Evolutionary conservation across 495 filamentous ascomycete species (phyloP).

Genomic region (Cudoniella acicularis): DNA sequence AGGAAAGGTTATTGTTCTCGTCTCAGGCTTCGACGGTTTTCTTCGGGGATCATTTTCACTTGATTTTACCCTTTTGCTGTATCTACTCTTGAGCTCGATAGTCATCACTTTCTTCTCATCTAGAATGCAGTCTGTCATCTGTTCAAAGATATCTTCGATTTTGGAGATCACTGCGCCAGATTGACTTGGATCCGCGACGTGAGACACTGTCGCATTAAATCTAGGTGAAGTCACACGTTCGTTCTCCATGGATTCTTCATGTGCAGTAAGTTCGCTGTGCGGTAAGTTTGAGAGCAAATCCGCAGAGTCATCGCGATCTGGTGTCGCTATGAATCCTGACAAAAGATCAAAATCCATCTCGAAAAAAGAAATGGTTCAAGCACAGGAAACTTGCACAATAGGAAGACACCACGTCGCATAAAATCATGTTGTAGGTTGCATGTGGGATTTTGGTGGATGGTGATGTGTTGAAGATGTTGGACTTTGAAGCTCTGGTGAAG

Average conservation of each 20-base stretch:
- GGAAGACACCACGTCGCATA: too few species aligned
- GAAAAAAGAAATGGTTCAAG: too few species aligned
- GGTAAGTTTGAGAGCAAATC: slow-evolving; percentile 20
- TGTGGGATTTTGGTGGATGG: too few species aligned
- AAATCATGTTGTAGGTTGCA: too few species aligned
- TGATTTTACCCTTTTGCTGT: slow-evolving; percentile 1
- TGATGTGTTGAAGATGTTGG: too few species aligned
- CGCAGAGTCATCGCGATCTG: not conserved
- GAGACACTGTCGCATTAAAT: not conserved
- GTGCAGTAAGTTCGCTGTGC: not conserved
- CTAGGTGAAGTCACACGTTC: too few species aligned
- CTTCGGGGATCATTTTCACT: not conserved
- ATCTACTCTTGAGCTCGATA: slow-evolving; percentile 39
- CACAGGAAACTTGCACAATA: too few species aligned
- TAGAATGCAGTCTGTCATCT: slow-evolving; percentile 46
- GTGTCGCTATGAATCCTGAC: not conserved
- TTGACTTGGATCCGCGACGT: slow-evolving; percentile 7
- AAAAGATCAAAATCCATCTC: slow-evolving; percentile 11
- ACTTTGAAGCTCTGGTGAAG: too few species aligned
- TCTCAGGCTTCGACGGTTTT: slow-evolving; percentile 22
- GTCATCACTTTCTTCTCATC: slow-evolving; percentile 37
- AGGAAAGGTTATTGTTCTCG: slow-evolving; percentile 44
- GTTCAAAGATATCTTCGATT: slow-evolving; percentile 51
- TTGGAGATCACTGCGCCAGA: slow-evolving; percentile 36
- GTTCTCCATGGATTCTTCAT: too few species aligned